Evolutionary conservation across 2,329 filamentous ascomycete species (phyloP).

Genomic region (Ophiostoma australiae): DNA sequence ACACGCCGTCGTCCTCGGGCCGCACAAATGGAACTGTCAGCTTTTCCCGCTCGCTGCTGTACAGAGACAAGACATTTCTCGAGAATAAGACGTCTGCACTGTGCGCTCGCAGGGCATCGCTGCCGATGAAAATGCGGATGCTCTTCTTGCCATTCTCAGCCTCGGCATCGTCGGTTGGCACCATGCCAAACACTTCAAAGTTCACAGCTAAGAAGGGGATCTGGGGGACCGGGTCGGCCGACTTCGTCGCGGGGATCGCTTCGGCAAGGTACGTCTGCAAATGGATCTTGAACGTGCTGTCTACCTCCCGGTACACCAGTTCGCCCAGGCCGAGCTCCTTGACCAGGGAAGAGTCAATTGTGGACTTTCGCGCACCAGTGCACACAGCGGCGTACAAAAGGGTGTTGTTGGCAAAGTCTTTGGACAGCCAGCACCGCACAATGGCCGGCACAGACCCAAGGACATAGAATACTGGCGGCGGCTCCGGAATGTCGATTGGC

Average conservation of each 20-base stretch:
- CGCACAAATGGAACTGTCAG: slow-evolving; percentile 87
- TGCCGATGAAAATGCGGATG: slow-evolving; percentile 85
- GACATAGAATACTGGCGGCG: slow-evolving; percentile 78
- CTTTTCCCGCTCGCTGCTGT: slow-evolving; percentile 80
- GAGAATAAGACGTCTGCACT: slow-evolving; percentile 91
- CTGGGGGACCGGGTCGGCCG: slow-evolving; percentile 66
- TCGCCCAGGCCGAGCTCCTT: slow-evolving; percentile 67
- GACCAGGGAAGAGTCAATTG: slow-evolving; percentile 70
- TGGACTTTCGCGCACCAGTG: slow-evolving; percentile 83
- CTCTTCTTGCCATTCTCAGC: slow-evolving; percentile 48
- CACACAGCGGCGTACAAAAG: slow-evolving; percentile 89
- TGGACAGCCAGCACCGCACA: slow-evolving; percentile 90
- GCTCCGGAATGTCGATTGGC: slow-evolving; percentile 64
- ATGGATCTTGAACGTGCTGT: slow-evolving; percentile 64
- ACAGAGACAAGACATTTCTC: slow-evolving; percentile 80
- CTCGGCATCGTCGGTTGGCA: slow-evolving; percentile 42
- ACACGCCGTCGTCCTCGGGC: slow-evolving; percentile 77
- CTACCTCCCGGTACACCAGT: slow-evolving; percentile 59
- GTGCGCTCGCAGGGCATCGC: slow-evolving; percentile 77
- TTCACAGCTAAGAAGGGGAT: slow-evolving; percentile 75
- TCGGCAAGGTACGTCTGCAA: slow-evolving; percentile 86
- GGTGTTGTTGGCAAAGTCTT: slow-evolving; percentile 81
- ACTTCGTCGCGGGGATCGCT: slow-evolving; percentile 71
- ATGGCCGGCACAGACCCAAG: slow-evolving; percentile 88
- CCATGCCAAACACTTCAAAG: slow-evolving; percentile 60